A percentile compares a stretch with the other conserved stretches of the same genome.
These are phyloP conservation scores for Aspergillus sp. DNA, from an alignment of 2,329 filamentous ascomycete species.

Conservation along the genomic window DNA sequence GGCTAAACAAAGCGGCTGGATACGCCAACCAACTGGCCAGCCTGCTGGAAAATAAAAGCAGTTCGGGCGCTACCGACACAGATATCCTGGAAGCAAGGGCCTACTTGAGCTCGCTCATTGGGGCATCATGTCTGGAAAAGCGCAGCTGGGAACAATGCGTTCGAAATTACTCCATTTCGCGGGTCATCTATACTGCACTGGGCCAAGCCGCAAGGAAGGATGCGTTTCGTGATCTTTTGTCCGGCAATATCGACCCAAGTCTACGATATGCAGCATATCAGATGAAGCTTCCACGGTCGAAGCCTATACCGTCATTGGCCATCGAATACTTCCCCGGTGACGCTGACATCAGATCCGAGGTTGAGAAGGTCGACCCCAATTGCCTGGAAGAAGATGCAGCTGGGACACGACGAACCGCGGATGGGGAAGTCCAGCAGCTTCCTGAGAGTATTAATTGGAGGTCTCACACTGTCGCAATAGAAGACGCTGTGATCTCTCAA, in stretches of 20 bases:
- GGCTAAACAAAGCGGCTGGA: conserved; percentile 75
- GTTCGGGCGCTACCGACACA: conserved; percentile 64
- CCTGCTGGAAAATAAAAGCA: conserved; percentile 62
- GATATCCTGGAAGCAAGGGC: conserved; percentile 84
- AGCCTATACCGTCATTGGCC: conserved; percentile 76
- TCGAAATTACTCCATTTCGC: conserved; percentile 70
- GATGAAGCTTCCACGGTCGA: conserved; percentile 79
- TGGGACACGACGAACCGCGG: conserved; percentile 47
- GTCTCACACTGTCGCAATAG: conserved; percentile 78
- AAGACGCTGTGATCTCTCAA: conserved; percentile 88
- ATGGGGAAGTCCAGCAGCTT: conserved; percentile 49
- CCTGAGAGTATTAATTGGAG: conserved; percentile 84
- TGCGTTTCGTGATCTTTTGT: conserved; percentile 79
- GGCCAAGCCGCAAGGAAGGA: conserved; percentile 66
- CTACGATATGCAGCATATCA: conserved; percentile 95
- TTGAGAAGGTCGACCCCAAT: conserved; percentile 69
- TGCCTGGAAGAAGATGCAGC: conserved; percentile 62
- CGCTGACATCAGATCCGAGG: conserved; percentile 59
- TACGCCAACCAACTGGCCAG: conserved; percentile 68
- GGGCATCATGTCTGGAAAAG: conserved; percentile 81
- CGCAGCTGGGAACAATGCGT: conserved; percentile 81
- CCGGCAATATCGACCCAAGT: conserved; percentile 85
- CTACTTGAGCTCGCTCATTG: conserved; percentile 74
- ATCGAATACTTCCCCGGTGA: conserved; percentile 73
- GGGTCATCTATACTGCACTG: conserved; percentile 80